Percentiles rank a stretch among this genome's conserved stretches.
Evolutionary conservation across 306 rosid genomes (phyloP).

Genomic region (Hylodesmum podocarpum): DNA sequence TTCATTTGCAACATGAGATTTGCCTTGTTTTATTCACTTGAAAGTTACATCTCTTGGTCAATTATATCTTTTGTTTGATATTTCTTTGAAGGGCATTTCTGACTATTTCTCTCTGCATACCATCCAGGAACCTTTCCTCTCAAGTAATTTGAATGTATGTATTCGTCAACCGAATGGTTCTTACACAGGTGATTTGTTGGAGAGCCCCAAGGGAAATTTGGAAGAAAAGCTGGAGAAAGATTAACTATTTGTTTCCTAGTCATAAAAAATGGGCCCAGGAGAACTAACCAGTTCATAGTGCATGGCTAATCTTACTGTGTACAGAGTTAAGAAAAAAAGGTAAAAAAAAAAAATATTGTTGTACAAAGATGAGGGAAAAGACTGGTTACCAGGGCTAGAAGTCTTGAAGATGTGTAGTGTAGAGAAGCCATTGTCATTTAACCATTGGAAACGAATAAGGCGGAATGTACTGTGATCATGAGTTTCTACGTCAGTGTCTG

Average conservation of each 20-base stretch:
- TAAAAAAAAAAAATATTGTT: neutral
- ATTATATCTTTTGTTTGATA: neutral
- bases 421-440: conserved; percentile 49
- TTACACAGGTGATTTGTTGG: conserved; percentile 65
- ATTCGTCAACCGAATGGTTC: conserved; percentile 91
- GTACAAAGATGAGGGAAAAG: conserved; percentile 22
- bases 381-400: neutral
- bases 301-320: conserved; percentile 41
- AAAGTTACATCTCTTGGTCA: neutral
- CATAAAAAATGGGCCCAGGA: conserved; percentile 39
- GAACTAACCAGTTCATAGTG: conserved; percentile 58
- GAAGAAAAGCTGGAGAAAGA: conserved; percentile 51
- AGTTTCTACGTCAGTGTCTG: conserved; percentile 48
- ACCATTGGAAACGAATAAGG: conserved; percentile 56
- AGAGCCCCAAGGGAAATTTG: conserved; percentile 68
- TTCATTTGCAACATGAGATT: neutral
- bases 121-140: conserved; percentile 63
- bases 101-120: conserved; percentile 29
- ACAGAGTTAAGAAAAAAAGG: conserved; percentile 38
- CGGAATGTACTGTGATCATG: conserved; percentile 47
- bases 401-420: conserved; percentile 37
- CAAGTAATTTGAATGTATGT: conserved; percentile 82
- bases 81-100: neutral
- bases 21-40: neutral
- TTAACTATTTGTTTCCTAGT: conserved; percentile 44